Conservation (phyloP, 2,329 filamentous ascomycete genomes). For the Aureobasidium uvarum region DNA sequence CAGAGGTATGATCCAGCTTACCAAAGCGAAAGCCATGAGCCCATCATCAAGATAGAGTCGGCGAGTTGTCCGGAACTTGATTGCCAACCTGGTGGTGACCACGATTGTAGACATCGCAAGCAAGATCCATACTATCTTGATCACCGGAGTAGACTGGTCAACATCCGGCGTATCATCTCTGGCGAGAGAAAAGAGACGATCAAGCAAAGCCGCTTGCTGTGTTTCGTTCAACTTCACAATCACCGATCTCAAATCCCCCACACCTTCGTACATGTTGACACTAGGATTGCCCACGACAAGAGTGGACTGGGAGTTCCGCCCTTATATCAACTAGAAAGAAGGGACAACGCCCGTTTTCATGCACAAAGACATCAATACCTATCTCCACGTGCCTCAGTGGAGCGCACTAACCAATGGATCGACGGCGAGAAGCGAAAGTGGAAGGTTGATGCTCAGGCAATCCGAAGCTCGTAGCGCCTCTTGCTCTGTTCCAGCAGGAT, state of each 20-base stretch:
- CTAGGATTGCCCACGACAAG: background rate
- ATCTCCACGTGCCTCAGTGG: conserved; percentile 5
- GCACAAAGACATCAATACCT: background rate
- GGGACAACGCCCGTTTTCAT: background rate
- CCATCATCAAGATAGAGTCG: conserved; percentile 35
- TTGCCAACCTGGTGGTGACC: conserved; percentile 31
- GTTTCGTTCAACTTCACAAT: background rate
- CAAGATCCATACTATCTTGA: conserved; percentile 30
- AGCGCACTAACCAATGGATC: background rate
- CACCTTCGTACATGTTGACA: conserved; percentile 8
- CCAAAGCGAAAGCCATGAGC: conserved; percentile 33
- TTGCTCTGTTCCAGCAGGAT: background rate
- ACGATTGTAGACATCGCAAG: conserved; percentile 33
- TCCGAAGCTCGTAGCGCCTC: background rate
- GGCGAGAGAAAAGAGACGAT: background rate
- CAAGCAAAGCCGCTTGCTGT: background rate
- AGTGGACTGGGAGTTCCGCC: background rate
- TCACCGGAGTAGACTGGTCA: background rate
- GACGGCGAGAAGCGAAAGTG: conserved; percentile 9
- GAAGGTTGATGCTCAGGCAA: conserved; percentile 9
- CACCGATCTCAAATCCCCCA: background rate
- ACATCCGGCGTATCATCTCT: background rate
- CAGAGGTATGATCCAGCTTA: conserved; percentile 5
- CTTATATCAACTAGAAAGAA: conserved; percentile 4
- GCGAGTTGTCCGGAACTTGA: conserved; percentile 32